Evolutionary conservation across 2,329 filamentous ascomycete species (phyloP), one percentile per base, ranked within the genome.

Genomic region (Paecilomyces sp.): DNA sequence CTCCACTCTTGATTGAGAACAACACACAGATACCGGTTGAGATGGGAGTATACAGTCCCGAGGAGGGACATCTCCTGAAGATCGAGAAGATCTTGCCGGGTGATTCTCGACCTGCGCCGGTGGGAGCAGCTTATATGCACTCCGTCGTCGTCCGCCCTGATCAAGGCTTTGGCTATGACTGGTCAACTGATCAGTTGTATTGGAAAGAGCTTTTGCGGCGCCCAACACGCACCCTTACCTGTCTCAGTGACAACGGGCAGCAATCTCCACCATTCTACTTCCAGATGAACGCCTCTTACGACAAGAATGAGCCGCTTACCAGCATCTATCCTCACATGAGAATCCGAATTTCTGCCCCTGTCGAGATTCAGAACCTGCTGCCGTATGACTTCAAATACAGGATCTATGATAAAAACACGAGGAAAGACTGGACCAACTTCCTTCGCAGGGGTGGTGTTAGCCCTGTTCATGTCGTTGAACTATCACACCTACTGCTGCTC

Each of bases 361-460:
- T 99, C 13, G 93, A 96, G 56, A 83, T 99, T 3, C 93, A 99
- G 74, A 99, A 99, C 65, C 79, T 99, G 52, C 78, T 99, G 41
- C 94, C 94, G 0, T 97, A 94, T 71, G 94, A 99, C 75, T 99
- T 99, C 85, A 97, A 99, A 76, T 99, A 99, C 74, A 87, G 93
- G 58, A 97, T 99, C 58, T 99, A 97, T 70, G 94, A 99, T 79
- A 97, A 95, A 79, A 95, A 96, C 73, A 97, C 92, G 0, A 95
- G 93, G 80, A 96, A 95, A 72, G 94, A 99, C 72, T 99, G 94
- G 94, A 95, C 91, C 3, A 99, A 99, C 73, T 99, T 99, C 77
- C 79, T 99, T 54, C 87, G 94, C 60, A 97, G 97, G 75, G 94
- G 95, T 28, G 95, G 95, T 13, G 88, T 97, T 59, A 99, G 94